Evolutionary conservation across 176 grass and related monocot species (phyloP).

Genomic region (Urochloa ruziziensis): DNA sequence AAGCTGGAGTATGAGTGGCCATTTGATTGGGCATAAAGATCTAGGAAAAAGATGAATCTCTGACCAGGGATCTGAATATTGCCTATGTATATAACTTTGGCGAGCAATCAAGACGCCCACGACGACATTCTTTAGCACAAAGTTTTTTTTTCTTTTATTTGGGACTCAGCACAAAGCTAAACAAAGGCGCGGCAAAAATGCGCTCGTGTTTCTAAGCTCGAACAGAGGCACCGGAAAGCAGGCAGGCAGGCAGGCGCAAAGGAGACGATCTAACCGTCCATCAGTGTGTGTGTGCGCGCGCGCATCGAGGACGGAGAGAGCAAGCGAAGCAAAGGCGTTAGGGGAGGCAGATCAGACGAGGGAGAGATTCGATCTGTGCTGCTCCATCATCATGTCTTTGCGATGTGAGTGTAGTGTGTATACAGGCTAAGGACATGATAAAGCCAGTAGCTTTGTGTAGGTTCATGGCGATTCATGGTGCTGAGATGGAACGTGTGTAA

Average conservation of each 20-base stretch:
- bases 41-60: slow-evolving; percentile 52
- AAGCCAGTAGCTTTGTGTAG: slow-evolving; percentile 5
- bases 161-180: not conserved
- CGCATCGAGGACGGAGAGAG: not conserved
- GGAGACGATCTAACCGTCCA: slow-evolving; percentile 6
- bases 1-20: slow-evolving; percentile 34
- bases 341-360: slow-evolving; percentile 15
- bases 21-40: slow-evolving; percentile 69
- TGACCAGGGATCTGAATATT: slow-evolving; percentile 59
- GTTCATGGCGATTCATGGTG: not conserved
- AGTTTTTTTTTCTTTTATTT: not conserved
- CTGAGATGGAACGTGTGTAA: not conserved
- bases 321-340: not conserved
- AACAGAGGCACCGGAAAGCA: slow-evolving; percentile 13
- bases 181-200: not conserved
- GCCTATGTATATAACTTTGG: slow-evolving; percentile 14
- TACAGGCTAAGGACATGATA: not conserved
- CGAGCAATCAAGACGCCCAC: slow-evolving; percentile 32
- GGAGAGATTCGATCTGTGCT: slow-evolving; percentile 17
- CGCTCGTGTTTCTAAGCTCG: slow-evolving; percentile 10
- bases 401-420: not conserved
- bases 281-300: not conserved
- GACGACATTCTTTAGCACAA: slow-evolving; percentile 36
- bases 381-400: slow-evolving; percentile 1
- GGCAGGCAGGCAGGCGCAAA: slow-evolving; percentile 11